Conservation (phyloP, 176 grass and related monocot species). For the barley (Hordeum vulgare) region MorexV3_pseudomolecules_assembly NC_058518.1:133158961-133159460, state of each 20-base stretch:
- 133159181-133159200: neutral
- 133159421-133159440: neutral
- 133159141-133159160: neutral
- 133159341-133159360: neutral
- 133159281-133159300: neutral
- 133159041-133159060: neutral
- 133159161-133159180: neutral
- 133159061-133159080: neutral
- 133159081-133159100: neutral
- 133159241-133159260: neutral
- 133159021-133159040: neutral
- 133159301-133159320: neutral
- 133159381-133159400: neutral
- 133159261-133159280: too few species aligned
- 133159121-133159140: neutral
- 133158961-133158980: conserved; percentile 85
- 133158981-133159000: conserved; percentile 42
- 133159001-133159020: neutral
- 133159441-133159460: neutral
- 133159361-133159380: neutral
- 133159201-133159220: neutral
- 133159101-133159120: neutral
- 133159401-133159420: neutral
- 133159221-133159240: too few species aligned
- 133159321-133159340: neutral